Conservation (phyloP, 768 basidiomycete genomes). For the Heimioporus sp. region DNA sequence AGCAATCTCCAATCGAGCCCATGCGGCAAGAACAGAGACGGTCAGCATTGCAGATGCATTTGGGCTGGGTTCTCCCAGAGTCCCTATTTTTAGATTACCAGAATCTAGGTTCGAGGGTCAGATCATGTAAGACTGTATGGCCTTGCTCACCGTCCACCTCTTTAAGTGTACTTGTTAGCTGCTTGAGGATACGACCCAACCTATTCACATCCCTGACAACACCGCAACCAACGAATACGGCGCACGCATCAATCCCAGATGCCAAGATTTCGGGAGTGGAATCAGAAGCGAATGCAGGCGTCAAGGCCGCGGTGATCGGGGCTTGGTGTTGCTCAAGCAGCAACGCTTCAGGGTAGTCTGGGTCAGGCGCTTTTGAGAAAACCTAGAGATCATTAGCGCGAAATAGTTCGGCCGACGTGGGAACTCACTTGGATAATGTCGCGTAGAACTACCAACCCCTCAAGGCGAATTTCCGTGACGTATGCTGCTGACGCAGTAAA, state of each 20-base stretch:
- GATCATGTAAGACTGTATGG: not conserved
- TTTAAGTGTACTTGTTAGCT: constrained; percentile 83
- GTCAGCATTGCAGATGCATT: constrained; percentile 95
- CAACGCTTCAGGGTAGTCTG: constrained; percentile 86
- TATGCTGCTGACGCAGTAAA: constrained; percentile 97
- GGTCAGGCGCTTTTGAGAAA: constrained; percentile 85
- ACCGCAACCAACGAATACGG: constrained; percentile 92
- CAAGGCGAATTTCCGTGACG: constrained; percentile 91
- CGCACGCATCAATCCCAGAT: constrained; percentile 89
- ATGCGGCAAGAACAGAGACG: constrained; percentile 89
- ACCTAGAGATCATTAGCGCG: constrained; percentile 47
- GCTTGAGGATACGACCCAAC: constrained; percentile 93
- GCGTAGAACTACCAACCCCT: constrained; percentile 83
- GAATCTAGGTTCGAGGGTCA: constrained; percentile 52
- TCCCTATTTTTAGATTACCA: constrained; percentile 82
- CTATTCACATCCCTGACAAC: constrained; percentile 85
- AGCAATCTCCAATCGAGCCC: constrained; percentile 90
- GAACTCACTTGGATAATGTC: constrained; percentile 84
- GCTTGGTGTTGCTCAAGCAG: constrained; percentile 97
- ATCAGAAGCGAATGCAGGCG: constrained; percentile 93
- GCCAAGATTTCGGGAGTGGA: constrained; percentile 95
- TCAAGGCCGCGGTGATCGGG: constrained; percentile 95
- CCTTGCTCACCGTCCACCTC: constrained; percentile 74
- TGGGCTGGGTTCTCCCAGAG: constrained; percentile 82
- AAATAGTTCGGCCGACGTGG: not conserved